Evolutionary conservation across 192 early-diverging fungal genomes (phyloP).

Genomic region (Linnemannia hyalina): DNA sequence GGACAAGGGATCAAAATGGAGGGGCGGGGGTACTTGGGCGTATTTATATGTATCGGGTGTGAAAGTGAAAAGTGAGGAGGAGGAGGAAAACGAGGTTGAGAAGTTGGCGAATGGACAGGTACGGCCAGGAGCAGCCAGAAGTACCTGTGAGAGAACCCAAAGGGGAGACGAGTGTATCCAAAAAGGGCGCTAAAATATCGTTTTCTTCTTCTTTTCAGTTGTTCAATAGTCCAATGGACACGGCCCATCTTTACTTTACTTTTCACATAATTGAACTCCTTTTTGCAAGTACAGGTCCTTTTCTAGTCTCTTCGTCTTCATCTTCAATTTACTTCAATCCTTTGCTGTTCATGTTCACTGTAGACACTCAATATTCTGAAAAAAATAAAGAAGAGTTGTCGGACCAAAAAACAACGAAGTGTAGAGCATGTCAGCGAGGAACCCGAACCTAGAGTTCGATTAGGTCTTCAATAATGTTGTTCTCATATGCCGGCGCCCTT

Average conservation of each 20-base stretch:
- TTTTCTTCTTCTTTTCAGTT: neutral
- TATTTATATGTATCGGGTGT: neutral
- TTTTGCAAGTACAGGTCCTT: neutral
- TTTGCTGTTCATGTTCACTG: too few relatives aligned
- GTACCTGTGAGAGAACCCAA: neutral
- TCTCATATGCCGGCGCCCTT: constrained; percentile 1
- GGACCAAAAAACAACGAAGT: too few relatives aligned
- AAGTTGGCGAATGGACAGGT: too few relatives aligned
- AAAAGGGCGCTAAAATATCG: neutral
- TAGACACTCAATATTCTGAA: too few relatives aligned
- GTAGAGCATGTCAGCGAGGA: neutral
- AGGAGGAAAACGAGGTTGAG: neutral
- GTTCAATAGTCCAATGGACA: neutral
- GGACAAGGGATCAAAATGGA: constrained; percentile 10
- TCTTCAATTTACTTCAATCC: too few relatives aligned
- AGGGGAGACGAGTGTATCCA: neutral
- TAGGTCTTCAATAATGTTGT: neutral
- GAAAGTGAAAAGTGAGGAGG: neutral
- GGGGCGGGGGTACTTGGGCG: neutral
- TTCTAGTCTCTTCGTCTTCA: neutral
- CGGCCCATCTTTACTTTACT: neutral
- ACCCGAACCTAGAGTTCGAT: neutral
- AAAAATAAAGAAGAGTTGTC: too few relatives aligned
- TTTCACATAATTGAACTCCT: neutral
- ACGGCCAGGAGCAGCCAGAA: neutral